Percentiles rank a stretch among this genome's conserved stretches.
These are phyloP conservation scores for Epichloe scottii DNA, from an alignment of 2,329 filamentous ascomycete species.

Conservation along the genomic window DNA sequence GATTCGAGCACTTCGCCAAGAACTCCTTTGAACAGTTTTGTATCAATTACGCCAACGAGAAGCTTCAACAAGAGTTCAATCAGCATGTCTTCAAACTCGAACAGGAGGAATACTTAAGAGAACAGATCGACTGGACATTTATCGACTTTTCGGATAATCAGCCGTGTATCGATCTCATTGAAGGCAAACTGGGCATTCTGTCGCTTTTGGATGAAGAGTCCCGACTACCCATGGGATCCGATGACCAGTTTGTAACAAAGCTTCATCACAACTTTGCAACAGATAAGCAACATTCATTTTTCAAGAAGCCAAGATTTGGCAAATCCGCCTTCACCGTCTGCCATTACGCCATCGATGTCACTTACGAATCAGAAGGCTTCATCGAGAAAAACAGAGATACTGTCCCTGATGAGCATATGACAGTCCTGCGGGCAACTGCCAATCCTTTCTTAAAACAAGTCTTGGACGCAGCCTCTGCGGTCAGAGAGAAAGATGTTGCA, in stretches of 20 bases:
- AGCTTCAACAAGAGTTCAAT: constrained; percentile 98
- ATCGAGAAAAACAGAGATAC: constrained; percentile 99
- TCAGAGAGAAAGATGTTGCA: constrained; percentile 77
- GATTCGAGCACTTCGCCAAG: constrained; percentile 98
- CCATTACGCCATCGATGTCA: constrained; percentile 96
- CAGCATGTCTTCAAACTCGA: constrained; percentile 98
- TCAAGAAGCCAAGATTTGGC: constrained; percentile 96
- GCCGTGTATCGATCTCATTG: constrained; percentile 95
- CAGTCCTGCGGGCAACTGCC: constrained; percentile 70
- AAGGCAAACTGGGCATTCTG: constrained; percentile 88
- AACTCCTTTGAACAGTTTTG: constrained; percentile 99
- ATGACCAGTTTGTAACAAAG: constrained; percentile 94
- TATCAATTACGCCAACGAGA: constrained; percentile 99
- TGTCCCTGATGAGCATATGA: constrained; percentile 95
- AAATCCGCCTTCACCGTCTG: constrained; percentile 97
- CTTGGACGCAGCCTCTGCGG: constrained; percentile 69
- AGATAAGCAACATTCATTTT: constrained; percentile 91
- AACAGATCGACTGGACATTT: constrained; percentile 98
- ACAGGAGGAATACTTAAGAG: constrained; percentile 91
- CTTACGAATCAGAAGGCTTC: constrained; percentile 97
- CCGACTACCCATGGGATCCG: constrained; percentile 88
- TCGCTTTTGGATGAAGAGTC: constrained; percentile 94
- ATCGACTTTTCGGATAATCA: constrained; percentile 99
- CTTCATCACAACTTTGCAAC: constrained; percentile 84
- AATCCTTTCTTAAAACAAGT: constrained; percentile 80